phyloP scores from a whole-genome alignment of 2,329 filamentous ascomycete species.

The Camillea tinctor region DNA sequence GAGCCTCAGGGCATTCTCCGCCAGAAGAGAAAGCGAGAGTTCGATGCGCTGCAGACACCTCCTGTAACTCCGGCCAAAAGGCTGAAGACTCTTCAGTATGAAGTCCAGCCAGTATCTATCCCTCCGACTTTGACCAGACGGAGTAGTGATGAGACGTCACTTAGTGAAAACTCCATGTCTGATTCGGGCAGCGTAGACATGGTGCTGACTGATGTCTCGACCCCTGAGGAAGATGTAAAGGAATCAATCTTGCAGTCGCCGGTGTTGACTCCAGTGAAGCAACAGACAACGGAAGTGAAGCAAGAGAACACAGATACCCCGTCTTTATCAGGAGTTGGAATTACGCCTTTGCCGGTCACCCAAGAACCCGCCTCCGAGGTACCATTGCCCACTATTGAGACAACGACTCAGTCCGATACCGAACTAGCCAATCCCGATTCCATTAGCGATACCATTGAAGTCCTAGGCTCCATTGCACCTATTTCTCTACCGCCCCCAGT shows the following conservation, averaged over 20 bases:
- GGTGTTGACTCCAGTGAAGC: constrained; percentile 32
- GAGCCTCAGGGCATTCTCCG: constrained; percentile 25
- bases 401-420: neutral
- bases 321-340: constrained; percentile 23
- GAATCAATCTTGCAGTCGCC: constrained; percentile 38
- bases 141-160: constrained; percentile 38
- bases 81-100: constrained; percentile 38
- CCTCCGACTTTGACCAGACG: constrained; percentile 36
- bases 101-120: constrained; percentile 28
- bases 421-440: neutral
- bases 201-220: constrained; percentile 45
- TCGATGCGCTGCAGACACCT: constrained; percentile 49
- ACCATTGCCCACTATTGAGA: constrained; percentile 18
- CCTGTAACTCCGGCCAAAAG: constrained; percentile 56
- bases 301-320: constrained; percentile 32
- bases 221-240: constrained; percentile 49
- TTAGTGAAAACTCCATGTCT: constrained; percentile 30
- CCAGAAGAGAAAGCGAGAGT: constrained; percentile 43
- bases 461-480: constrained; percentile 4
- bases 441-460: neutral
- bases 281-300: constrained; percentile 29
- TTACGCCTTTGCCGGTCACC: constrained; percentile 6
- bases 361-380: constrained; percentile 17
- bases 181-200: constrained; percentile 33
- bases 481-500: constrained; percentile 10